phyloP scores from a whole-genome alignment of 139 green algal genomes.

The Diplosphaera chodatii region DNA sequence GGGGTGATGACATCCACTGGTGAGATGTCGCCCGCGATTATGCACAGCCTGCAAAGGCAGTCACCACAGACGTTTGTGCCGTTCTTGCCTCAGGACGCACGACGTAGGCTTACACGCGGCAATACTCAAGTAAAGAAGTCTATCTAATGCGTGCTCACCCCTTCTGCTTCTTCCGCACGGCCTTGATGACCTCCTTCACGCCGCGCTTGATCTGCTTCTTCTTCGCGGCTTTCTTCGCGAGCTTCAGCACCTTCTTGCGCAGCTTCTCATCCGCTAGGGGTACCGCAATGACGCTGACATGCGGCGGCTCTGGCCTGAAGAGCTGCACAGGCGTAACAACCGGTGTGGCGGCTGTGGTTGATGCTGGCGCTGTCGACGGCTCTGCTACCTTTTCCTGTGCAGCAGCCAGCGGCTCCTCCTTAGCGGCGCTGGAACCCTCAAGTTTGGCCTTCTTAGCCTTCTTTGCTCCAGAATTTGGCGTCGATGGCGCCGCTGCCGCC shows the following conservation, averaged over 20 bases:
- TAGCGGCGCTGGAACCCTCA: neutral
- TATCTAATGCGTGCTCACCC: conserved; percentile 72
- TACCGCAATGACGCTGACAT: conserved; percentile 73
- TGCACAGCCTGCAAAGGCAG: conserved; percentile 62
- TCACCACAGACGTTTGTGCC: neutral
- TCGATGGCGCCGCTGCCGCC: neutral
- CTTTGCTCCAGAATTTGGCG: neutral
- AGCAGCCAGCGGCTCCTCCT: neutral
- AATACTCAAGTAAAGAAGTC: too few relatives aligned
- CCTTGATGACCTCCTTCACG: conserved; percentile 98
- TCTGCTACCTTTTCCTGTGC: neutral
- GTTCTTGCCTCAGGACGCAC: too few relatives aligned
- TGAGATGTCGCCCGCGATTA: conserved; percentile 96
- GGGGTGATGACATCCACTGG: conserved; percentile 97
- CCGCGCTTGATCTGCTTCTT: conserved; percentile 91
- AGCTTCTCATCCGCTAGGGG: conserved; percentile 91
- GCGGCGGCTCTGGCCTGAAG: neutral
- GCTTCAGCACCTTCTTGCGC: conserved; percentile 82
- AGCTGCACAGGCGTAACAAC: neutral
- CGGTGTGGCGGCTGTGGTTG: neutral
- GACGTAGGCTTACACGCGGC: too few relatives aligned
- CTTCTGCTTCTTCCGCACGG: conserved; percentile 85
- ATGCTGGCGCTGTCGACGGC: neutral
- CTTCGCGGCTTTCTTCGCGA: conserved; percentile 91
- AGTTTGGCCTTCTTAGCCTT: conserved; percentile 4